Base-by-base conservation (phyloP, 805 yeast genomes). In the Ogataea pini region DNA sequence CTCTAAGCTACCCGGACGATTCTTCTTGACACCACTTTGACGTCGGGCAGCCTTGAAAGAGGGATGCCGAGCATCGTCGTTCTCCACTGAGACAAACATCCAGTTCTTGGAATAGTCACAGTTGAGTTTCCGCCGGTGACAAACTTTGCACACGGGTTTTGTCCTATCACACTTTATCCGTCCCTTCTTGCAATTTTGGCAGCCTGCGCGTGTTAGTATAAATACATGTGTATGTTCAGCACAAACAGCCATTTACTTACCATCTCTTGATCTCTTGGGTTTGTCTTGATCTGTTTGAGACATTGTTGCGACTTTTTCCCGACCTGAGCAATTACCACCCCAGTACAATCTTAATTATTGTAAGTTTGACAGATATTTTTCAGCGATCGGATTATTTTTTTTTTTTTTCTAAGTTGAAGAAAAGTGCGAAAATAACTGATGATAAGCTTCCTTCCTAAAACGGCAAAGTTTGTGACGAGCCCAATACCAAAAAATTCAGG, bases 21-120 rank as follows among this genome's bases (percentile, higher is more conserved):
- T 13, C n/a, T 20, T 22, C 33, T 13, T 39, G 33, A 22, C 17
- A 8, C 33, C 8, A 13, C 42, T 39, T 36, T 42, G 34, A 9
- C 27, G 43, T n/a, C 36, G 25, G 20, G 7, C 13, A 7, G 47
- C 43, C 24, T 42, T 47, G 36, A 42, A 47, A 4, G 50, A 47
- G 4, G 50, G 50, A 18, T 47, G 50, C n/a, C 50, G 29, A 7
- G 50, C 50, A 32, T 47, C 50, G 3, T 36, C 27, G n/a, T 47
- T 27, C 27, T 42, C 41, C 19, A 42, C 50, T 16, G 47, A 25
- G 3, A 47, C 47, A 46, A 46, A 47, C 40, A 47, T 29, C 44
- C 39, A 38, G 31, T 32, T 42, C 41, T 37, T 42, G 20, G 50
- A 42, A 29, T 47, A 47, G 31, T 42, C 38, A 25, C 50, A 47